Conservation (phyloP, 352 stramenopile species). For the Pythium guiyangense region DNA sequence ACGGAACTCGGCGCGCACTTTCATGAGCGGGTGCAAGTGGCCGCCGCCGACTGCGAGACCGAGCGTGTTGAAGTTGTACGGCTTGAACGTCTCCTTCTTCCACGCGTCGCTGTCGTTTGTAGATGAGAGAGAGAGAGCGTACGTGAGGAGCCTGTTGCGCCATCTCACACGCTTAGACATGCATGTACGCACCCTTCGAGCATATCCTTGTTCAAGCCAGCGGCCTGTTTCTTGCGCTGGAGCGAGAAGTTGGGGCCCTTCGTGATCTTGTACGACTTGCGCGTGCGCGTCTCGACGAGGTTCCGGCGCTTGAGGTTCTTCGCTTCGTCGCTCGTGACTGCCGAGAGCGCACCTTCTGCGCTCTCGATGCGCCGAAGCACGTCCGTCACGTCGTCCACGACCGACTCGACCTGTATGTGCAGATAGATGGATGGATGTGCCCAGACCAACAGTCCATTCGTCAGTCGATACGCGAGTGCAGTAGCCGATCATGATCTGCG, state of each 20-base stretch:
- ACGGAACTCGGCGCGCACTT: constrained; percentile 97
- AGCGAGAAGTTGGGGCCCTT: constrained; percentile 93
- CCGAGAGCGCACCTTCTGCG: constrained; percentile 49
- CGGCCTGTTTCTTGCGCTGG: constrained; percentile 94
- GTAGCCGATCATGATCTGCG: too few species aligned
- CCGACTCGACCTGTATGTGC: constrained; percentile 32
- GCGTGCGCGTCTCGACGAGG: constrained; percentile 71
- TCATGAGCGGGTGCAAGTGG: constrained; percentile 98
- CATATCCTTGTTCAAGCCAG: constrained; percentile 99
- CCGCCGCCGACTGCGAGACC: constrained; percentile 93
- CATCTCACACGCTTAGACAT: not conserved
- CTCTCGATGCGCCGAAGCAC: constrained; percentile 86
- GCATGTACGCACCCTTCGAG: constrained; percentile 80
- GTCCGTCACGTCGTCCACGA: constrained; percentile 65
- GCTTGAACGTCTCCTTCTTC: constrained; percentile 97
- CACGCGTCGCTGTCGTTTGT: constrained; percentile 70
- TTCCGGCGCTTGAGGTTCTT: constrained; percentile 83
- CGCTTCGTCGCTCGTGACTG: constrained; percentile 66
- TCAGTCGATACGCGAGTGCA: too few species aligned
- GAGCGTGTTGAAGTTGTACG: constrained; percentile 98
- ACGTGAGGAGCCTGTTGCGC: constrained; percentile 8
- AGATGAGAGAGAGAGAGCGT: not conserved
- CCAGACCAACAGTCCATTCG: too few species aligned
- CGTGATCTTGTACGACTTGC: constrained; percentile 94
- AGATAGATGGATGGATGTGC: not conserved